These are phyloP conservation scores for Pseudoperonospora humuli DNA, from an alignment of 352 stramenopile genomes.

Conservation along the genomic window DNA sequence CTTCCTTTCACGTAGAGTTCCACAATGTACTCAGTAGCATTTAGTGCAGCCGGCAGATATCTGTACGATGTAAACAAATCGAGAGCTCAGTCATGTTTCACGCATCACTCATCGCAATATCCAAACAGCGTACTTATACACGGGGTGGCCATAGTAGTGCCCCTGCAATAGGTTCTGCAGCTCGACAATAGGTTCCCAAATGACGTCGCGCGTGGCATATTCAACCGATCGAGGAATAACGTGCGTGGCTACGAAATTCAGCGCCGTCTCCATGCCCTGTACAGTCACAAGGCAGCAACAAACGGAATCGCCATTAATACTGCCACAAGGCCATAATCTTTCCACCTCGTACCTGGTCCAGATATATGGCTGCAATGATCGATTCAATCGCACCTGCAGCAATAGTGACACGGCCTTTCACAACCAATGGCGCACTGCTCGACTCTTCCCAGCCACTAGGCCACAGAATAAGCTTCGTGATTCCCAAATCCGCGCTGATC, in stretches of 20 bases:
- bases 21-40: constrained; percentile 39
- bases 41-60: constrained; percentile 40
- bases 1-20: constrained; percentile 58
- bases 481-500: constrained; percentile 48
- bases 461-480: constrained; percentile 60
- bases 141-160: constrained; percentile 51
- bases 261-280: constrained; percentile 51
- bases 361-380: constrained; percentile 70
- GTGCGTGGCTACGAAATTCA: constrained; percentile 58
- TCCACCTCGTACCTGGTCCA: constrained; percentile 42
- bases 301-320: neutral
- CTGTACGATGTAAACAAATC: constrained; percentile 19
- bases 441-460: constrained; percentile 32
- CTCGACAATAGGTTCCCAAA: constrained; percentile 52
- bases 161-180: constrained; percentile 64
- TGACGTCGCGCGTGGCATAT: constrained; percentile 41
- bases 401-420: constrained; percentile 62
- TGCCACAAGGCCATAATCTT: neutral
- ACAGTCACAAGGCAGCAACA: constrained; percentile 3
- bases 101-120: neutral
- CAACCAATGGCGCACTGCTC: constrained; percentile 20
- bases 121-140: constrained; percentile 44
- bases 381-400: constrained; percentile 65
- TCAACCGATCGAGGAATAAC: constrained; percentile 50
- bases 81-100: neutral